phyloP scores from a whole-genome alignment of 208 protist species.

The Acanthamoeba sp. region DNA sequence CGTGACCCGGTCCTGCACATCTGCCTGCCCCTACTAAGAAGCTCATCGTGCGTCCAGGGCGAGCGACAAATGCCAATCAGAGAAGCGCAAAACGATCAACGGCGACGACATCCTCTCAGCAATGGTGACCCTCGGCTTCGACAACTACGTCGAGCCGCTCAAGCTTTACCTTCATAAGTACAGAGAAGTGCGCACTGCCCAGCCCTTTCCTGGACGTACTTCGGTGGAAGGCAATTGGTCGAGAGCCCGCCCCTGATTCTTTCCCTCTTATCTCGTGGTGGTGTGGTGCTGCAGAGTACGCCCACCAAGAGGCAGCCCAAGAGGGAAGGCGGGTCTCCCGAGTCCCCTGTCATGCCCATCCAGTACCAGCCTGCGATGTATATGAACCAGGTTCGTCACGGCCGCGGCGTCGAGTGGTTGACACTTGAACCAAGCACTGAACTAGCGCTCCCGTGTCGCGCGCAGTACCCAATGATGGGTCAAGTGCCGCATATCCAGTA shows the following conservation, averaged over 20 bases:
- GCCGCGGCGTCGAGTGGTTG: background rate
- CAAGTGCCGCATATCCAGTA: constrained; percentile 22
- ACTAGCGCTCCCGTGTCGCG: no score
- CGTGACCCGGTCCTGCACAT: background rate
- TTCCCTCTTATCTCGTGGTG: background rate
- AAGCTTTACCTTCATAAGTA: constrained; percentile 83
- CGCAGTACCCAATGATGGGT: constrained; percentile 37
- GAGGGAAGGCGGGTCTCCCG: constrained; percentile 22
- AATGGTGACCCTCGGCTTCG: constrained; percentile 86
- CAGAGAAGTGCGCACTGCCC: constrained; percentile 74
- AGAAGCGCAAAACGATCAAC: constrained; percentile 88
- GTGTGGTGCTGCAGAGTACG: constrained; percentile 45
- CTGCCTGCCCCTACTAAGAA: no score
- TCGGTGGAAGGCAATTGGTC: background rate
- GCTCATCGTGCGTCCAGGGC: constrained; percentile 21
- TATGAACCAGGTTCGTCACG: constrained; percentile 12
- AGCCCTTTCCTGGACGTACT: background rate
- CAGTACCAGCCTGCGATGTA: constrained; percentile 37
- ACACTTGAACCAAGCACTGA: no score
- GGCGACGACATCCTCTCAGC: constrained; percentile 87
- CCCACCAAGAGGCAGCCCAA: constrained; percentile 48
- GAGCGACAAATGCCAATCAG: constrained; percentile 83
- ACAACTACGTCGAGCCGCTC: constrained; percentile 85
- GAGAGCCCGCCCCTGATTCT: background rate
- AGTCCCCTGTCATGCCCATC: background rate